These are phyloP conservation scores for Pisolithus albus DNA, from an alignment of 768 basidiomycete species.

Conservation along the genomic window DNA sequence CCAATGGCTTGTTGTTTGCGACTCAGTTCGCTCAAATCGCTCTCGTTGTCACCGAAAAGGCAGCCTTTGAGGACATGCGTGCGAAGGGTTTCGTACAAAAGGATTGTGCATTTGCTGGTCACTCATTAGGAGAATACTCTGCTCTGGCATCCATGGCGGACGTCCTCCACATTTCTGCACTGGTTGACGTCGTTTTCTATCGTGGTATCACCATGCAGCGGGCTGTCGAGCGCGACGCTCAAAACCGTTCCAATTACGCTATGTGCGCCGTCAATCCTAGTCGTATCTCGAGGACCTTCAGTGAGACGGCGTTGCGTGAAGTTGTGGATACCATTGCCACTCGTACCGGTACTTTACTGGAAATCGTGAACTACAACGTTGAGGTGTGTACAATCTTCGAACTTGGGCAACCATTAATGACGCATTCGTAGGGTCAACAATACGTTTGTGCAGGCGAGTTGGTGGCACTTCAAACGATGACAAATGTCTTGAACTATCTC, in stretches of 20 bases:
- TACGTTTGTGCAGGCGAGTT: constrained; percentile 99
- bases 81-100: constrained; percentile 91
- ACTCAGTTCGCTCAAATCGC: constrained; percentile 99
- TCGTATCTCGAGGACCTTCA: constrained; percentile 90
- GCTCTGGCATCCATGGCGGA: constrained; percentile 97
- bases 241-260: constrained; percentile 92
- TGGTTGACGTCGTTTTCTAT: constrained; percentile 98
- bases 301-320: constrained; percentile 91
- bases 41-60: constrained; percentile 96
- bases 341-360: constrained; percentile 73
- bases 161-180: constrained; percentile 87
- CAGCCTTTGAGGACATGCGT: constrained; percentile 97
- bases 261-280: constrained; percentile 99
- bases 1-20: constrained; percentile 89
- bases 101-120: constrained; percentile 91
- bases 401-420: background rate
- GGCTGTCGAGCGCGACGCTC: constrained; percentile 90
- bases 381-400: constrained; percentile 45
- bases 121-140: constrained; percentile 98
- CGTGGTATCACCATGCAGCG: constrained; percentile 99
- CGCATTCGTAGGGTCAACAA: constrained; percentile 79
- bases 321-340: constrained; percentile 88
- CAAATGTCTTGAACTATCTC: constrained; percentile 93
- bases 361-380: constrained; percentile 96
- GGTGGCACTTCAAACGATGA: constrained; percentile 85